Evolutionary conservation across 768 basidiomycete genomes (phyloP).

Genomic region (Xerocomus spinulosus): DNA sequence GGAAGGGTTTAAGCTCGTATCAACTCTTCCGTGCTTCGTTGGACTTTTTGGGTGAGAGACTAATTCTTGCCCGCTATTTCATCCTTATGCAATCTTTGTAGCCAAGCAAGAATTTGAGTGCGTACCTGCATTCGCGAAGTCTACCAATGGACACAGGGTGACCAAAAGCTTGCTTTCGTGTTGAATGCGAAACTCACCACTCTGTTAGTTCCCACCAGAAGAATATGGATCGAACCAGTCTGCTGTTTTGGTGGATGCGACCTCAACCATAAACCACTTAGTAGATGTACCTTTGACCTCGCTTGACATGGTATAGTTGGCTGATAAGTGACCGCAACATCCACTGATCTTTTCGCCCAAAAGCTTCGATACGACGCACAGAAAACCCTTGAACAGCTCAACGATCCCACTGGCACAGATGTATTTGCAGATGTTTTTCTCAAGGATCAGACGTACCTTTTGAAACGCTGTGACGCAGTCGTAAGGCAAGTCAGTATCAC

Average conservation of each 20-base stretch:
- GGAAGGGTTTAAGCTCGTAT: slow-evolving; percentile 82
- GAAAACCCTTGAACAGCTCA: slow-evolving; percentile 63
- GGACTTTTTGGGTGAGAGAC: slow-evolving; percentile 69
- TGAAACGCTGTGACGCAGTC: slow-evolving; percentile 69
- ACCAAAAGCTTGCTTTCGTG: slow-evolving; percentile 6
- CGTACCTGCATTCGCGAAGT: slow-evolving; percentile 57
- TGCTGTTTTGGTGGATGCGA: slow-evolving; percentile 73
- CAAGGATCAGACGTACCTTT: slow-evolving; percentile 59
- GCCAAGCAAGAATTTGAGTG: slow-evolving; percentile 67
- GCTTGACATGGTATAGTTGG: slow-evolving; percentile 59
- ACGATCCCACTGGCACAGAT: slow-evolving; percentile 39
- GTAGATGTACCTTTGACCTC: slow-evolving; percentile 73
- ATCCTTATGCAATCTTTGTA: slow-evolving; percentile 29
- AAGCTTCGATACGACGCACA: slow-evolving; percentile 78
- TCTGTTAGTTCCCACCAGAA: slow-evolving; percentile 50
- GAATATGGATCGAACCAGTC: slow-evolving; percentile 49
- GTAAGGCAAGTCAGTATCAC: slow-evolving; percentile 44
- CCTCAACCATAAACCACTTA: slow-evolving; percentile 72
- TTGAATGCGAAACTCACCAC: not conserved
- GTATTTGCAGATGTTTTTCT: slow-evolving; percentile 72
- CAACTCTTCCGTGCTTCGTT: slow-evolving; percentile 83
- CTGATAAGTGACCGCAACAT: not conserved
- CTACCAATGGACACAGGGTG: slow-evolving; percentile 51
- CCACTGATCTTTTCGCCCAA: slow-evolving; percentile 6
- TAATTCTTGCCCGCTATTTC: not conserved